Evolutionary conservation across 2,329 filamentous ascomycete species (phyloP), one percentile per base, ranked within the genome.

Genomic region (Aureobasidium melanogenum): DNA sequence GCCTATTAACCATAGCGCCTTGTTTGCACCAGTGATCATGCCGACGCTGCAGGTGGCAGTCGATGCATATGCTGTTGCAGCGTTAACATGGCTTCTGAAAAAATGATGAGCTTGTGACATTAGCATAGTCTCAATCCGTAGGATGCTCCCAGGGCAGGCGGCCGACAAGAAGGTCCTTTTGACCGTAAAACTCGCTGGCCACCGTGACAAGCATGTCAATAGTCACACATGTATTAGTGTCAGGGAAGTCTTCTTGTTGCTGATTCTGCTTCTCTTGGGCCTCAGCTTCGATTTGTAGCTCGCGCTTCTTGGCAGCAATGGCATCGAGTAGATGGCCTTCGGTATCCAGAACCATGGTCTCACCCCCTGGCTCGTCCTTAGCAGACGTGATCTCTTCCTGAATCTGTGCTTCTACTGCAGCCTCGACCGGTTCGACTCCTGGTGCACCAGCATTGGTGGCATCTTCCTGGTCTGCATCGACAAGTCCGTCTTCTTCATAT

Each of bases 131-230:
- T 60, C 46, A 60, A 8, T 32, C 36, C 22, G 15, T 32, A 5
- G 56, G 34, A 14, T 50, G 32, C 6, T 60, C 56, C 56, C 56
- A 73, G 44, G 66, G 51, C 22, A 64, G 87, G 88, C 68, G 88
- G 19, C 56, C 56, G 4, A 60, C 85, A 52, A 97, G 80, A 64
- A 97, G 75, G 73, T 97, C 93, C 65, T 87, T 82, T 75, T 97
- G 93, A 1, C 93, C 91, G 74, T 92, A 97, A 66, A 89, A 85
- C 74, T 96, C 91, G 67, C 91, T 92, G 51, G 88, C 87, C 38
- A 97, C 82, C 0, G 89, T 94, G 66, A 97, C 78, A 58, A 97
- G 89, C 90, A 96, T 96, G 74, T 95, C 92, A 36, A 97, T 79
- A 43, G 91, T 91, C n/a, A 85, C 87, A 30, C 83, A 79, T 1